These are phyloP conservation scores for Ogataea pilisensis DNA, from an alignment of 805 yeast genomes.

Conservation along the genomic window DNA sequence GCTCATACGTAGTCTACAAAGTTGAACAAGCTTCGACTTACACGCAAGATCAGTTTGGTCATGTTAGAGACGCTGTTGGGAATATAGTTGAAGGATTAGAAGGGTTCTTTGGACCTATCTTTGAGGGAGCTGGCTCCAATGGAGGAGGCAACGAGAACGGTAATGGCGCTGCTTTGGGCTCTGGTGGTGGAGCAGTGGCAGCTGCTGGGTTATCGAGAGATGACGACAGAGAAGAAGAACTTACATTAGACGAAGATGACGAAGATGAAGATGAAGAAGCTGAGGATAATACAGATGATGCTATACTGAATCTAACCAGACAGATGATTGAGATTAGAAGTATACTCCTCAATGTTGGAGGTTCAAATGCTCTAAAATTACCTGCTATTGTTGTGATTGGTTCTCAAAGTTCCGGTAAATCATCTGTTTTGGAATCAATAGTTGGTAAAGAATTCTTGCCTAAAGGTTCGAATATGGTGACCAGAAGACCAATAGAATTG, in stretches of 20 bases:
- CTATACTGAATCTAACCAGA: constrained; percentile 83
- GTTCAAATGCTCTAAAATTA: constrained; percentile 67
- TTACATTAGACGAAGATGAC: constrained; percentile 28
- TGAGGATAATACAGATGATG: constrained; percentile 56
- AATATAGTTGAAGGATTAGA: constrained; percentile 44
- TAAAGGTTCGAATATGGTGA: constrained; percentile 97
- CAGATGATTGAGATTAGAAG: constrained; percentile 96
- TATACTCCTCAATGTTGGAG: constrained; percentile 69
- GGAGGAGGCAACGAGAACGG: constrained; percentile 29
- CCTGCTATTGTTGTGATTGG: constrained; percentile 98
- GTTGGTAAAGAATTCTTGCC: constrained; percentile 99
- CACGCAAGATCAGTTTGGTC: constrained; percentile 61
- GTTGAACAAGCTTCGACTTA: constrained; percentile 79
- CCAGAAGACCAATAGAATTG: constrained; percentile 94
- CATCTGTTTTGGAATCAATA: constrained; percentile 91
- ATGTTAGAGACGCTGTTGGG: constrained; percentile 59
- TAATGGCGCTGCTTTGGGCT: constrained; percentile 39
- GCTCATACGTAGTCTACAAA: constrained; percentile 87
- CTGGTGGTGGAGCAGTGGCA: constrained; percentile 58
- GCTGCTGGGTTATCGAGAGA: constrained; percentile 34
- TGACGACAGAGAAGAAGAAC: constrained; percentile 25
- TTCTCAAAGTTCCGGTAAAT: constrained; percentile 95
- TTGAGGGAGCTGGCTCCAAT: constrained; percentile 23
- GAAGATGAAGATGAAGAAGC: constrained; percentile 46
- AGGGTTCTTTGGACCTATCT: constrained; percentile 28